Evolutionary conservation across 2,329 filamentous ascomycete species (phyloP).

Genomic region (Fusarium ambrosium): DNA sequence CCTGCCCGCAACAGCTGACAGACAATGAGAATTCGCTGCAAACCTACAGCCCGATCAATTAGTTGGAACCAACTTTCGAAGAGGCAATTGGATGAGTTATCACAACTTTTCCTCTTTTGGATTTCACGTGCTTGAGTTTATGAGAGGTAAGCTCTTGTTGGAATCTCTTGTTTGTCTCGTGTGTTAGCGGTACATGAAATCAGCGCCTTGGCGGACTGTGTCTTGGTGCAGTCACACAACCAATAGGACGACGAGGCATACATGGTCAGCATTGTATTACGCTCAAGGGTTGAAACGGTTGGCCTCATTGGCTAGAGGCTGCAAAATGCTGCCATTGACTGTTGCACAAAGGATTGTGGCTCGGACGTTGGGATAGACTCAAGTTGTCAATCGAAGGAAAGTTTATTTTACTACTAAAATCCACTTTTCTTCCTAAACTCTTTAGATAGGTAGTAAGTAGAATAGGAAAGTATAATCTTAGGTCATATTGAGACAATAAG

Average conservation of each 20-base stretch:
- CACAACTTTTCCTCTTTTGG: background rate
- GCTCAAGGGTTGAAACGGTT: background rate
- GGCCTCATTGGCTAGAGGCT: background rate
- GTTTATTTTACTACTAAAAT: background rate
- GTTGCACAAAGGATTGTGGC: background rate
- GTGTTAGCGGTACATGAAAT: background rate
- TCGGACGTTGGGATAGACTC: background rate
- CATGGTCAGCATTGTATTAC: background rate
- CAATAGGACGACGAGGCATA: background rate
- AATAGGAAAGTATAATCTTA: background rate
- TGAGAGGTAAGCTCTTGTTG: background rate
- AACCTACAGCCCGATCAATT: too few relatives aligned
- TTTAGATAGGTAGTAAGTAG: background rate
- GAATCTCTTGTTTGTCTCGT: background rate
- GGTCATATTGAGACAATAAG: background rate
- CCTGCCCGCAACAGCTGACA: too few relatives aligned
- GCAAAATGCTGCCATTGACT: background rate
- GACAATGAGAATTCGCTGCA: too few relatives aligned
- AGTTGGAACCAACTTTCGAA: too few relatives aligned
- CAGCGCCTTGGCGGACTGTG: background rate
- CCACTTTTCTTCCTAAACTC: background rate
- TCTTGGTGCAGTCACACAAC: background rate
- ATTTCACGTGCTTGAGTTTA: background rate
- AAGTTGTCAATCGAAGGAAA: background rate
- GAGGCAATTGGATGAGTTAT: background rate